Conservation (phyloP, 805 yeast genomes). For the Candida boidinii region DNA sequence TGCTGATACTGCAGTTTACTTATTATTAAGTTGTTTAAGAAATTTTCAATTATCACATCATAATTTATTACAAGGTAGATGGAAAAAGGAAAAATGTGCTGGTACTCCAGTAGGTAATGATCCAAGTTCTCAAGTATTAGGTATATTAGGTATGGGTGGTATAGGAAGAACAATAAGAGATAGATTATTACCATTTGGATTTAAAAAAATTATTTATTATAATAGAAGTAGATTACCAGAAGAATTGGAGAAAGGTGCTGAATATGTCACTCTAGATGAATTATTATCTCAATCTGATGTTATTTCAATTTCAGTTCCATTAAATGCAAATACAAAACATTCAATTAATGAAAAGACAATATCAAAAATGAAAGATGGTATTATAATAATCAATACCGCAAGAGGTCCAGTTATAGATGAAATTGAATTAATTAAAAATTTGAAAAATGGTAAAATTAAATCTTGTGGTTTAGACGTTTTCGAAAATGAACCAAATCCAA, state of each 20-base stretch:
- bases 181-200: conserved; percentile 70
- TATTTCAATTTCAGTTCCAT: conserved; percentile 68
- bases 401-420: conserved; percentile 82
- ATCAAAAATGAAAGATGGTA: conserved; percentile 69
- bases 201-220: conserved; percentile 59
- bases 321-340: conserved; percentile 65
- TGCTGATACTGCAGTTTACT: conserved; percentile 46
- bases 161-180: conserved; percentile 77
- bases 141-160: conserved; percentile 84
- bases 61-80: conserved; percentile 46
- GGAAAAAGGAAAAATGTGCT: conserved; percentile 41
- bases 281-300: conserved; percentile 58
- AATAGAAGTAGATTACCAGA: conserved; percentile 53
- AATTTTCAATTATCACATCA: conserved; percentile 55
- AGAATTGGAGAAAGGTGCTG: conserved; percentile 61
- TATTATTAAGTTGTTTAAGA: conserved; percentile 43
- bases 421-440: conserved; percentile 41
- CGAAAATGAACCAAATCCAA: conserved; percentile 67
- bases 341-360: conserved; percentile 53
- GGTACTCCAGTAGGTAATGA: conserved; percentile 64
- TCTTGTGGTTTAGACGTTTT: conserved; percentile 71
- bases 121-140: conserved; percentile 69
- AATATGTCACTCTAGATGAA: conserved; percentile 66
- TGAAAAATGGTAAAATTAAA: conserved; percentile 57
- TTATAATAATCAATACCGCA: conserved; percentile 74